These are phyloP conservation scores for Phialophora chinensis DNA, from an alignment of 2,329 filamentous ascomycete species.

Conservation along the genomic window DNA sequence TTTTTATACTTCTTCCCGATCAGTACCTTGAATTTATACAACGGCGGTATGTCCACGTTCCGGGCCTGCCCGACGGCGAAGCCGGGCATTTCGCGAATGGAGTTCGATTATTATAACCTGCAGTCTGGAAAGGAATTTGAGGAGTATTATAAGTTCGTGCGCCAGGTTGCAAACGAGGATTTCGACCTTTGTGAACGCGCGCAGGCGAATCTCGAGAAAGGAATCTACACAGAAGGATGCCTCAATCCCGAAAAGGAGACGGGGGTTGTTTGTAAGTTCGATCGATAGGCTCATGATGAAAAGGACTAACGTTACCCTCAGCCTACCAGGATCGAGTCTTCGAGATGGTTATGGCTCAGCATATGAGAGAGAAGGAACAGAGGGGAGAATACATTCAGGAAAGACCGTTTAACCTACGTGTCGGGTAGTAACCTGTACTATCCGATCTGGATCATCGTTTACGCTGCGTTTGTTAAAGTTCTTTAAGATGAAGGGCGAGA, in stretches of 20 bases:
- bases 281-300: not conserved
- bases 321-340: not conserved
- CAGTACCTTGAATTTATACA: slow-evolving; percentile 1
- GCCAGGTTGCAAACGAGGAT: slow-evolving; percentile 60
- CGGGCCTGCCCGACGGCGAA: not conserved
- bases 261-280: not conserved
- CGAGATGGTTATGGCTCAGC: not conserved
- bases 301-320: not conserved
- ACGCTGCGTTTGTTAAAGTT: not conserved
- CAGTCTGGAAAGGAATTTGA: not conserved
- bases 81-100: not conserved
- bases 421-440: too few relatives aligned
- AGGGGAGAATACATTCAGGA: not conserved
- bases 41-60: not conserved
- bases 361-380: not conserved
- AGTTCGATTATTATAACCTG: not conserved
- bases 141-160: not conserved
- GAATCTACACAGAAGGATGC: slow-evolving; percentile 48
- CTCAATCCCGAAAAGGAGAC: not conserved
- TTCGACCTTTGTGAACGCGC: slow-evolving; percentile 63
- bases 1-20: not conserved
- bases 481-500: too few relatives aligned
- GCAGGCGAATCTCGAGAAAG: slow-evolving; percentile 59
- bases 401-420: not conserved
- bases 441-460: too few relatives aligned